phyloP scores from a whole-genome alignment of 192 early-diverging fungal genomes.

The Umbelopsis sp. region DNA sequence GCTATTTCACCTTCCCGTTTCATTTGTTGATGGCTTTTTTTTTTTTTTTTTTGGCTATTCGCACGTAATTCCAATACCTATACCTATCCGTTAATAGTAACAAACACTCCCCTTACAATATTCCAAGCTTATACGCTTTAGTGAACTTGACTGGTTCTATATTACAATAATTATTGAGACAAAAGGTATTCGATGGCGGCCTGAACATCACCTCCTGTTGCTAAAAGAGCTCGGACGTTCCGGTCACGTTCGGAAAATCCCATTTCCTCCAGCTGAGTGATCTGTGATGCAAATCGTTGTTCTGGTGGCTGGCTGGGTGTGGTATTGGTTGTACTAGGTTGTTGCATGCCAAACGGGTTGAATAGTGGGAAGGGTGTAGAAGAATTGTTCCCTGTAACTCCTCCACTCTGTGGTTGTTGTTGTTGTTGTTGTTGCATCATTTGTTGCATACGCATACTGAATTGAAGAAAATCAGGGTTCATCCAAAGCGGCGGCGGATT shows the following conservation, averaged over 20 bases:
- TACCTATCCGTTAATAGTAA: too few species aligned
- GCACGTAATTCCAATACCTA: too few species aligned
- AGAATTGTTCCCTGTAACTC: not conserved
- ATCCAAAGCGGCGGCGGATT: conserved; percentile 30
- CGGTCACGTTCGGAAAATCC: conserved; percentile 84
- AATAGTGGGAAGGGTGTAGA: not conserved
- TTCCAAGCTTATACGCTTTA: not conserved
- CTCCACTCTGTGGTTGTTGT: not conserved
- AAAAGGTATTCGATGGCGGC: conserved; percentile 82
- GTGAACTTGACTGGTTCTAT: conserved; percentile 3
- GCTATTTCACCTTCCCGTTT: too few species aligned
- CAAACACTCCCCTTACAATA: too few species aligned
- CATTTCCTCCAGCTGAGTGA: conserved; percentile 89
- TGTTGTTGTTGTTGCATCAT: conserved; percentile 22
- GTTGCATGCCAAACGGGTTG: not conserved
- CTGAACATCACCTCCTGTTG: conserved; percentile 83
- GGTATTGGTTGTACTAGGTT: not conserved
- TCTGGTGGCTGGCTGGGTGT: conserved; percentile 49
- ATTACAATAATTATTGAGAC: conserved; percentile 18
- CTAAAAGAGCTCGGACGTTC: conserved; percentile 86
- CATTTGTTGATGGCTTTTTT: too few species aligned
- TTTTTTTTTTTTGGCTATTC: too few species aligned
- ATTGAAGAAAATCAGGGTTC: conserved; percentile 37
- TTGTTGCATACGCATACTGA: conserved; percentile 30
- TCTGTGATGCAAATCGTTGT: conserved; percentile 63